Conservation (phyloP, 1,284 basidiomycete species). For the Taiwanofungus camphoratus region DNA sequence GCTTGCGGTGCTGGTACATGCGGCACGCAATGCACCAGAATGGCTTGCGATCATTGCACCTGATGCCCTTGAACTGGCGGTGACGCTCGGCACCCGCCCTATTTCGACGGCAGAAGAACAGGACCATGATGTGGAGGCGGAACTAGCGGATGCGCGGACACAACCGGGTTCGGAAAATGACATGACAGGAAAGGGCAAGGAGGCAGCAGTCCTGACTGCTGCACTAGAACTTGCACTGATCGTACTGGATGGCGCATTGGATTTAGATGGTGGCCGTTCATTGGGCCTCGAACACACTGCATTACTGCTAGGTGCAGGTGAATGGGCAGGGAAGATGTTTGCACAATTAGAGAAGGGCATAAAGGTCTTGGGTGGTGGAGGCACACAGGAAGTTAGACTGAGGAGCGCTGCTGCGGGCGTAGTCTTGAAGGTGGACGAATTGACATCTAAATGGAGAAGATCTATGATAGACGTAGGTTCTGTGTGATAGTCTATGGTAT, state of each 20-base stretch:
- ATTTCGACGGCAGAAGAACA: conserved; percentile 43
- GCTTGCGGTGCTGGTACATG: conserved; percentile 77
- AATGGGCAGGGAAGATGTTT: conserved; percentile 79
- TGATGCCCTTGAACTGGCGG: conserved; percentile 74
- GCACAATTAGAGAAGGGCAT: conserved; percentile 59
- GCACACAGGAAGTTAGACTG: conserved; percentile 50
- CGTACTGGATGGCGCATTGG: conserved; percentile 68
- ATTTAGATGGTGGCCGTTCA: conserved; percentile 71
- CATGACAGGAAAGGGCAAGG: conserved; percentile 33
- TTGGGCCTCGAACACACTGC: conserved; percentile 71
- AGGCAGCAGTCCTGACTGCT: conserved; percentile 68
- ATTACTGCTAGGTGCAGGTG: conserved; percentile 66
- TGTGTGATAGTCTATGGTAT: not conserved
- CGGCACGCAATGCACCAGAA: conserved; percentile 70
- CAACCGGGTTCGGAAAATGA: not conserved
- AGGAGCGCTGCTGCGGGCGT: conserved; percentile 74
- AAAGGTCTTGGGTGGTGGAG: conserved; percentile 61
- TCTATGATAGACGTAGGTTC: conserved; percentile 50
- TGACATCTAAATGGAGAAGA: conserved; percentile 70
- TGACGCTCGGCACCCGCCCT: conserved; percentile 70
- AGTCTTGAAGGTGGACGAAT: conserved; percentile 72
- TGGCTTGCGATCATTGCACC: conserved; percentile 81
- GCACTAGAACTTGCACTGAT: conserved; percentile 76
- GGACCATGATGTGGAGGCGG: conserved; percentile 35
- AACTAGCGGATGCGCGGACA: conserved; percentile 3